Conservation (phyloP, 2,329 filamentous ascomycete species). For the Arthrobotrys conoides region DNA sequence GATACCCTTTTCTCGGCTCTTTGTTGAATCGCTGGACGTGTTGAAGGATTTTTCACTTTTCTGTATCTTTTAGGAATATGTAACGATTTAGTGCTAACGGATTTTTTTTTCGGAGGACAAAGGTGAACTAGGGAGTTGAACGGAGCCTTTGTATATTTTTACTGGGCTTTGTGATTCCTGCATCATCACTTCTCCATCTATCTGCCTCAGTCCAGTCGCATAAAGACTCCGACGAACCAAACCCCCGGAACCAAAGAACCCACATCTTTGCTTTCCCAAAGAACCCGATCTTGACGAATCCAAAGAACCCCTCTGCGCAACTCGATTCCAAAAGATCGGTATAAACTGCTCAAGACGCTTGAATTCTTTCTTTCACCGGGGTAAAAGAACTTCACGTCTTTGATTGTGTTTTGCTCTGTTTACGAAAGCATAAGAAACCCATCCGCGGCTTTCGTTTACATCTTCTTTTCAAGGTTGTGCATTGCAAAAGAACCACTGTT, state of each 20-base stretch:
- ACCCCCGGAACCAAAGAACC: slow-evolving; percentile 53
- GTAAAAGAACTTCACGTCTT: slow-evolving; percentile 58
- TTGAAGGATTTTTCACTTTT: slow-evolving; percentile 41
- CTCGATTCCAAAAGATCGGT: slow-evolving; percentile 59
- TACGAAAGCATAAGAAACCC: slow-evolving; percentile 41
- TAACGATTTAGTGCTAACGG: slow-evolving; percentile 60
- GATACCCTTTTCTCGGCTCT: neutral
- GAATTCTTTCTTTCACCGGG: slow-evolving; percentile 60
- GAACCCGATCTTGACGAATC: slow-evolving; percentile 60
- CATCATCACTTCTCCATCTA: slow-evolving; percentile 43
- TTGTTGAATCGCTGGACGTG: slow-evolving; percentile 32
- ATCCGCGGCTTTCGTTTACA: slow-evolving; percentile 32
- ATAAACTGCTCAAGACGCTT: slow-evolving; percentile 33
- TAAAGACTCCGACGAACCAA: slow-evolving; percentile 45
- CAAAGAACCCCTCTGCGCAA: slow-evolving; percentile 49
- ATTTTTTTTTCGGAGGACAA: slow-evolving; percentile 54
- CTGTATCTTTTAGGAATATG: slow-evolving; percentile 53
- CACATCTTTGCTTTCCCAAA: slow-evolving; percentile 35
- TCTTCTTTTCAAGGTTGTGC: slow-evolving; percentile 32
- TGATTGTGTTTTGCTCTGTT: slow-evolving; percentile 38
- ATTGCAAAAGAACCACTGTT: slow-evolving; percentile 14
- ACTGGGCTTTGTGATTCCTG: slow-evolving; percentile 16
- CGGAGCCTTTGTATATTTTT: slow-evolving; percentile 22
- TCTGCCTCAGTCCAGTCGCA: slow-evolving; percentile 47
- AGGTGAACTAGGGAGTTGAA: slow-evolving; percentile 26